phyloP scores from a whole-genome alignment of 106 monocot species.

The Apostasia shenzhenica region DNA sequence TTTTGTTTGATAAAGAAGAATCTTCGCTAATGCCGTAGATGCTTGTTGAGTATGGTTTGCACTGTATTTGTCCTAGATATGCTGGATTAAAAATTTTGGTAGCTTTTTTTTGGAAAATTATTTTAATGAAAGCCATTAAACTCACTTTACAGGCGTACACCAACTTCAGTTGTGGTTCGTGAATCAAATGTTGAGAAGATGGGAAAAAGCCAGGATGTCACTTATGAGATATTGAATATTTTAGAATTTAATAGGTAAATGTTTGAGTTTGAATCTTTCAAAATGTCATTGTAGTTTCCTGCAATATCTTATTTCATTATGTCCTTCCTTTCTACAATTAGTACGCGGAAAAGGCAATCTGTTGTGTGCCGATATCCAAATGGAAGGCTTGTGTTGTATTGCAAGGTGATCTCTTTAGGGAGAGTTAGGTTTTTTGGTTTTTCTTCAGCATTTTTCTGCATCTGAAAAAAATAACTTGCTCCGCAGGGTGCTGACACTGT shows the following conservation, averaged over 20 bases:
- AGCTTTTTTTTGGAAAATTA: neutral
- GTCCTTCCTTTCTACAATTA: slow-evolving; percentile 15
- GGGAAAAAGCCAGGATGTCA: slow-evolving; percentile 76
- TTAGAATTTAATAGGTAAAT: slow-evolving; percentile 85
- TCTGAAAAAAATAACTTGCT: slow-evolving; percentile 4
- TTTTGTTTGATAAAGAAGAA: no score
- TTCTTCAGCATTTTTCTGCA: slow-evolving; percentile 1
- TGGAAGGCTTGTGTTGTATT: slow-evolving; percentile 95
- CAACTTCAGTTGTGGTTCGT: slow-evolving; percentile 78
- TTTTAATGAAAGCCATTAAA: neutral
- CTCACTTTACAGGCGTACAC: slow-evolving; percentile 59
- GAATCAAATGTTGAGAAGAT: slow-evolving; percentile 96
- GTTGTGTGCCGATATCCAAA: slow-evolving; percentile 91
- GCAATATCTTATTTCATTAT: neutral
- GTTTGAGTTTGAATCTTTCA: slow-evolving; percentile 4
- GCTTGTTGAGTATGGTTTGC: no score
- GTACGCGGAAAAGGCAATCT: slow-evolving; percentile 98
- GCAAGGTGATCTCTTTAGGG: slow-evolving; percentile 56
- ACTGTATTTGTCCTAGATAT: no score
- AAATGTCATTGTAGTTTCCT: neutral
- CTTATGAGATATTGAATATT: slow-evolving; percentile 81
- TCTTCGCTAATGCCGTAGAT: no score
- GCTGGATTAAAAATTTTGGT: no score
- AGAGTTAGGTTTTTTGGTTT: neutral
- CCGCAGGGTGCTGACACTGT: slow-evolving; percentile 95